Conservation (phyloP, 2,329 filamentous ascomycete genomes). For the Aspergillus versicolor region DNA sequence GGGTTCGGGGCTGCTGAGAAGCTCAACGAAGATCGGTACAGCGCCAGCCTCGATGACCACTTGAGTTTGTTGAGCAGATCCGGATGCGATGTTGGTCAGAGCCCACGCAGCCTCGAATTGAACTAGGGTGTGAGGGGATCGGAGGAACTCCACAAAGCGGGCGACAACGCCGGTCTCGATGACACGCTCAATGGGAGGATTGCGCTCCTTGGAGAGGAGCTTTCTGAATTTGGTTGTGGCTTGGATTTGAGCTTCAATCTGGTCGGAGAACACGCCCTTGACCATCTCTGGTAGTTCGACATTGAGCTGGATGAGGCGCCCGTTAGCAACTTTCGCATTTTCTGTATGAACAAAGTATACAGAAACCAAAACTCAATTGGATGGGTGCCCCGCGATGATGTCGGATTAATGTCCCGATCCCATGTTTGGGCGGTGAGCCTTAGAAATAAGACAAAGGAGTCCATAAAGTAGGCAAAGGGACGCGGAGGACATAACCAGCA, state of each 20-base stretch:
- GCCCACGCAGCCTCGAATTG: slow-evolving; percentile 99
- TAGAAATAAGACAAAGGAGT: slow-evolving; percentile 30
- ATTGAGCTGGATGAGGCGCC: slow-evolving; percentile 66
- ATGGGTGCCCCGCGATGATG: slow-evolving; percentile 4
- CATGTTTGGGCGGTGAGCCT: slow-evolving; percentile 38
- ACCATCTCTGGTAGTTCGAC: slow-evolving; percentile 99
- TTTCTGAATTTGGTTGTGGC: slow-evolving; percentile 98
- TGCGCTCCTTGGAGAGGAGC: slow-evolving; percentile 96
- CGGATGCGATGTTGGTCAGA: slow-evolving; percentile 97
- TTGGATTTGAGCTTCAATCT: slow-evolving; percentile 96
- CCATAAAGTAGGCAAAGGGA: background rate
- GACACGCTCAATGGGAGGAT: slow-evolving; percentile 97
- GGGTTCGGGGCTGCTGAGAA: slow-evolving; percentile 91
- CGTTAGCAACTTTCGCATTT: slow-evolving; percentile 20
- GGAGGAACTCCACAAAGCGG: slow-evolving; percentile 97
- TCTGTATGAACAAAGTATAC: background rate
- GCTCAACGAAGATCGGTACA: slow-evolving; percentile 96
- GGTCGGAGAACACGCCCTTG: slow-evolving; percentile 94
- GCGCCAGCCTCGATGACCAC: slow-evolving; percentile 98
- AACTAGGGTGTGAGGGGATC: slow-evolving; percentile 94
- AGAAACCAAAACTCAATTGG: background rate
- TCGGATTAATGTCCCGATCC: background rate
- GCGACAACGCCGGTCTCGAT: slow-evolving; percentile 98
- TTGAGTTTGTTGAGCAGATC: slow-evolving; percentile 94
- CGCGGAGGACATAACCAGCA: slow-evolving; percentile 2